A percentile compares a stretch with the other conserved stretches of the same genome.
phyloP scores from a whole-genome alignment of 139 green algal species.

The Chlamydomonas applanata region DNA sequence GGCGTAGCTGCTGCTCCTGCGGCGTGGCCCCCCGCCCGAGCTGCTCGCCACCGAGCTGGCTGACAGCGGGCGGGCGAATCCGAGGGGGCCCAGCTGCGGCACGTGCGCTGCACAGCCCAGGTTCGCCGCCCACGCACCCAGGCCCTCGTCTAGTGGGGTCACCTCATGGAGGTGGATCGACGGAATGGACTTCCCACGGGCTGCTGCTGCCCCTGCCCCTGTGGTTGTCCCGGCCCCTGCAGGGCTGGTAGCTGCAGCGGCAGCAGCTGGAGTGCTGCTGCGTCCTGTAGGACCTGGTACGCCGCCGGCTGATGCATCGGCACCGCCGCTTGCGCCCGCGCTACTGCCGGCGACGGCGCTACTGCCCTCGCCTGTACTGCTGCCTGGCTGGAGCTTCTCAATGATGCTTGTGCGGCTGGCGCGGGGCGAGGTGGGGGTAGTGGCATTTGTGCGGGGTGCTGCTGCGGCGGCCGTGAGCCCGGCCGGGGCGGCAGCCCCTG shows the following conservation, averaged over 20 bases:
- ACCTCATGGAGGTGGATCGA: background rate
- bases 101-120: background rate
- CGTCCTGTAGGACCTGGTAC: no score
- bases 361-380: background rate
- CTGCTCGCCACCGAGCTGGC: no score
- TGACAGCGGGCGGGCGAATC: background rate
- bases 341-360: background rate
- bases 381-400: conserved; percentile 22
- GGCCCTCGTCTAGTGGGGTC: background rate
- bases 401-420: conserved; percentile 4
- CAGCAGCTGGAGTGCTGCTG: background rate
- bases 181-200: background rate
- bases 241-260: conserved; percentile 4
- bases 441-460: background rate
- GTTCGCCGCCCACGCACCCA: background rate
- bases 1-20: no score
- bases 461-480: background rate
- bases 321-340: background rate
- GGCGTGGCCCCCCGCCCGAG: no score
- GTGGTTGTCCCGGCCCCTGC: background rate
- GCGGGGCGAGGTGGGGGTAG: background rate
- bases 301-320: no score
- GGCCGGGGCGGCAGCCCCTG: background rate
- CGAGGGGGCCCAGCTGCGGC: background rate
- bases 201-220: no score